A percentile compares a stretch with the other conserved stretches of the same genome.
Evolutionary conservation across 805 yeast species (phyloP).

Genomic region (Priceomyces haplophilus): DNA sequence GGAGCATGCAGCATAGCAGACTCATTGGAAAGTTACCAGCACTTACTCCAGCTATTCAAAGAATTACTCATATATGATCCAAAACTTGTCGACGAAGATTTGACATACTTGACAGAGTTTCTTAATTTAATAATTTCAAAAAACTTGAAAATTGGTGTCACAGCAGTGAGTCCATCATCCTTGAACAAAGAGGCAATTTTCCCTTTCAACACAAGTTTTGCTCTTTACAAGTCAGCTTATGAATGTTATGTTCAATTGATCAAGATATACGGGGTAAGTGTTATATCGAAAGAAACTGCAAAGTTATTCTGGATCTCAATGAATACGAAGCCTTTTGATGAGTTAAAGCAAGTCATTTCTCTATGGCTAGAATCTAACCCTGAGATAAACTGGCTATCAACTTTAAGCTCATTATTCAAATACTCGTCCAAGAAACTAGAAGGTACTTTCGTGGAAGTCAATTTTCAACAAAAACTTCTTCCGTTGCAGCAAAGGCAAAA

Average conservation of each 20-base stretch:
- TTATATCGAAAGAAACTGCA: constrained; percentile 46
- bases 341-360: constrained; percentile 44
- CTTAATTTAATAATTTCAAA: constrained; percentile 28
- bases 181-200: constrained; percentile 41
- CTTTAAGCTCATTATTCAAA: constrained; percentile 49
- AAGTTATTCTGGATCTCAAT: constrained; percentile 59
- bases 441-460: constrained; percentile 35
- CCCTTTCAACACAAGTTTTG: constrained; percentile 43
- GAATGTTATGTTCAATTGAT: constrained; percentile 58
- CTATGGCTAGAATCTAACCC: constrained; percentile 58
- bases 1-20: constrained; percentile 30
- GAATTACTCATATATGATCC: constrained; percentile 41
- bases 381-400: constrained; percentile 55
- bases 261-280: constrained; percentile 45
- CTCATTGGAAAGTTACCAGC: constrained; percentile 18
- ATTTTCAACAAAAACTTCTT: constrained; percentile 38
- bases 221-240: constrained; percentile 44
- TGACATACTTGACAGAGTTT: constrained; percentile 26
- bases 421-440: constrained; percentile 43
- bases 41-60: constrained; percentile 28
- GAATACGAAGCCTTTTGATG: constrained; percentile 45
- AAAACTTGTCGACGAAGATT: constrained; percentile 29
- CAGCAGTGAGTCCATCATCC: constrained; percentile 33
- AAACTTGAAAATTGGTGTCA: constrained; percentile 36
- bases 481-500: constrained; percentile 43